Evolutionary conservation across 2,329 filamentous ascomycete genomes (phyloP), one percentile per base, ranked within the genome.

Genomic region (Pyrenophora teres): DNA sequence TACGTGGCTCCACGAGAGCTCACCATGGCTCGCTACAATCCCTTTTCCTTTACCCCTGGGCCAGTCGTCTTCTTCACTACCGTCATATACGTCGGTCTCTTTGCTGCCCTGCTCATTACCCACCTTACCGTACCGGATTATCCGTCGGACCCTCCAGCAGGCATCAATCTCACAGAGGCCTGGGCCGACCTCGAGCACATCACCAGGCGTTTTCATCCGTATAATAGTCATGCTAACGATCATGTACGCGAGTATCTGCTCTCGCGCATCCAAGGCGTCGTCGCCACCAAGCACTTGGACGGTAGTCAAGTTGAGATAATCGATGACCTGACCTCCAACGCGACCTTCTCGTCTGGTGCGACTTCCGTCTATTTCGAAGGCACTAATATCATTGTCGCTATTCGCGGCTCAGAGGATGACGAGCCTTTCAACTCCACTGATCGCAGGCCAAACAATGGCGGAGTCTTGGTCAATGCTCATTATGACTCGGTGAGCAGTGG

Each of bases 401-500:
- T 99, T 52, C 87, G 90, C 39, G 94, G 94, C 27, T 84, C 81
- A 32, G 84, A 92, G 45, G 90, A 87, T 21, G 77, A 82, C 25
- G 86, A 86, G 7, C 80, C 84, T 37, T 96, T 90, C 88, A 96
- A 88, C 89, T 79, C 42, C 36, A 44, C 46, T 16, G 23, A 52
- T 21, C 64, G 54, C 53, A 71, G 58, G 36, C 81, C 55, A 81
- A 82, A 62, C 7, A 84, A 84, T 54, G 88, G 89, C 15, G 90
- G 92, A 27, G 91, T 96, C 15, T 81, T 99, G 38, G 89, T 97
- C 61, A 97, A 97, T 71, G 92, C 93, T 15, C 94, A 97, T 70
- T 96, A 94, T 69, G 94, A 96, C 75, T 92, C 89, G 51, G 94
- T 97, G 5, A 90, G 92, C 12, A 96, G 92, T 2, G 92, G 91